Percentiles rank a stretch among this genome's conserved stretches.
phyloP scores from a whole-genome alignment of 139 green algal genomes.

The Chlorella sp. region DNA sequence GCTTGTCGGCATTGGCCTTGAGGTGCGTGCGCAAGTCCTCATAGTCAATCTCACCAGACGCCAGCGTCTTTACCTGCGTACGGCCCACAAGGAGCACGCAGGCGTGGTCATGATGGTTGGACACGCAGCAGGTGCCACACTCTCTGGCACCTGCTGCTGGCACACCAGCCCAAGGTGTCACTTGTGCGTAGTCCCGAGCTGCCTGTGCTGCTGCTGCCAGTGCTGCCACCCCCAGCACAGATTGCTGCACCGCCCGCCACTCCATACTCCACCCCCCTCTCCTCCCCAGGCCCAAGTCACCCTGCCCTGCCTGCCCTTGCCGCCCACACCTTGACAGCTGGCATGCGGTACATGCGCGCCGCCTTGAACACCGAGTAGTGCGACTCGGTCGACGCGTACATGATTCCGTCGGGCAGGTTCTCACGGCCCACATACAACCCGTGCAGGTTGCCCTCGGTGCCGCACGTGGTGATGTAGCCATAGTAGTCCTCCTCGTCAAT shows the following conservation, averaged over 20 bases:
- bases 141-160: too few relatives aligned
- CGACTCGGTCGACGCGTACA: constrained; percentile 86
- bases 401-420: constrained; percentile 76
- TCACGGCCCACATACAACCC: constrained; percentile 87
- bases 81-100: too few relatives aligned
- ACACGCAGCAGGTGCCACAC: too few relatives aligned
- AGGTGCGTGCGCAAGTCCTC: constrained; percentile 60
- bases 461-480: constrained; percentile 98
- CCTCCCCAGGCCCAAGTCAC: too few relatives aligned
- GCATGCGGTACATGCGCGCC: constrained; percentile 94
- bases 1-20: constrained; percentile 51
- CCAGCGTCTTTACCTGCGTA: constrained; percentile 53
- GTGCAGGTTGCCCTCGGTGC: constrained; percentile 97
- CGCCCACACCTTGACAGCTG: constrained; percentile 66
- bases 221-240: neutral
- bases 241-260: neutral
- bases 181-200: too few relatives aligned
- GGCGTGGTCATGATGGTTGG: too few relatives aligned
- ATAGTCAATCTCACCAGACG: constrained; percentile 92
- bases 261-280: too few relatives aligned
- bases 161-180: too few relatives aligned
- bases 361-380: constrained; percentile 99
- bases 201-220: too few relatives aligned
- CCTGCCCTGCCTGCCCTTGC: too few relatives aligned
- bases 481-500: constrained; percentile 90